Evolutionary conservation across 805 yeast species (phyloP).

Genomic region (Clavispora vitiphila): DNA sequence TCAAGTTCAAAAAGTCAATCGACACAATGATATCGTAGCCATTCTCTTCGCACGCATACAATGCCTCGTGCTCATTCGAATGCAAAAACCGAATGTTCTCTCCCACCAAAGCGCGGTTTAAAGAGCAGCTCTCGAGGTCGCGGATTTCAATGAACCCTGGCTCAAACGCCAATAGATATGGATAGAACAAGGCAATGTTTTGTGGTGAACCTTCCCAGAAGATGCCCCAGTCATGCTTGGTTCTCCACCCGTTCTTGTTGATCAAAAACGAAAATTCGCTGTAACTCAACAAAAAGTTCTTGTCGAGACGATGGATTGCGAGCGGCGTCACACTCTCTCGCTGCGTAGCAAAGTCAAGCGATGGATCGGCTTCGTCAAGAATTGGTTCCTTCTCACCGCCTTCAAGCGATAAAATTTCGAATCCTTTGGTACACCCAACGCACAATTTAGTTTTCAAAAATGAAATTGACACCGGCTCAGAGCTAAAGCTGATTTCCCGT

Average conservation of each 20-base stretch:
- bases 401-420: slow-evolving; percentile 85
- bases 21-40: slow-evolving; percentile 93
- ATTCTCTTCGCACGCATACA: slow-evolving; percentile 86
- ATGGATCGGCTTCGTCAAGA: slow-evolving; percentile 97
- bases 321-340: slow-evolving; percentile 78
- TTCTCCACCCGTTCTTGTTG: slow-evolving; percentile 94
- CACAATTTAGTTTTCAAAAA: slow-evolving; percentile 84
- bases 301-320: slow-evolving; percentile 85
- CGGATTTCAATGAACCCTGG: slow-evolving; percentile 86
- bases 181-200: slow-evolving; percentile 88
- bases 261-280: slow-evolving; percentile 93
- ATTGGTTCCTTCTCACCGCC: slow-evolving; percentile 83
- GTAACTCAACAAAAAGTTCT: slow-evolving; percentile 82
- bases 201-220: slow-evolving; percentile 97
- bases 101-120: slow-evolving; percentile 84
- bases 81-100: slow-evolving; percentile 88
- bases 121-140: slow-evolving; percentile 80
- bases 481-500: slow-evolving; percentile 72
- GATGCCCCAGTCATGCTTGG: slow-evolving; percentile 87
- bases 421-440: slow-evolving; percentile 94
- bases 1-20: slow-evolving; percentile 76
- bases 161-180: slow-evolving; percentile 88
- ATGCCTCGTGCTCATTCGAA: slow-evolving; percentile 85
- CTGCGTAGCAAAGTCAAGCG: slow-evolving; percentile 86
- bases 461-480: slow-evolving; percentile 89